Evolutionary conservation across 2,329 filamentous ascomycete species (phyloP).

Genomic region (Ploettnerulaceae sp.): DNA sequence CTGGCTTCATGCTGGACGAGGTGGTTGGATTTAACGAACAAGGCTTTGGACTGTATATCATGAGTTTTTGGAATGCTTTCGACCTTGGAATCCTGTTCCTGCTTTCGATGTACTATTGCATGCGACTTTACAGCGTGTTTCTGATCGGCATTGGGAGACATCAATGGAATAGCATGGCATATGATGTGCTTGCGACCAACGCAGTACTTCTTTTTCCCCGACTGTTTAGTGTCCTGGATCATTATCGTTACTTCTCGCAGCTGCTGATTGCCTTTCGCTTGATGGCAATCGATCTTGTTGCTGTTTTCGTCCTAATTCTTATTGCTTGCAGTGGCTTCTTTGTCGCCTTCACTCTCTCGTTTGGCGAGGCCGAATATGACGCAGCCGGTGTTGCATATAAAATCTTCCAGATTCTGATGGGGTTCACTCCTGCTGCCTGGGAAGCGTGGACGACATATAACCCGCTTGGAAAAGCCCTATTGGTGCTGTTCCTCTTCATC

Average conservation of each 20-base stretch:
- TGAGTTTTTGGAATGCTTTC: constrained; percentile 97
- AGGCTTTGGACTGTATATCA: constrained; percentile 91
- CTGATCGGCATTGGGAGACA: constrained; percentile 65
- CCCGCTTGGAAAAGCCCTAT: constrained; percentile 66
- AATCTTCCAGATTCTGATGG: constrained; percentile 92
- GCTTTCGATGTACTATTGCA: constrained; percentile 82
- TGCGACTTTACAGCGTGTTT: constrained; percentile 83
- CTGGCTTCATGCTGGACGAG: constrained; percentile 94
- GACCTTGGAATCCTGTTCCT: constrained; percentile 84
- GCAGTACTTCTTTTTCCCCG: constrained; percentile 86
- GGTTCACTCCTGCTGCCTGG: constrained; percentile 93
- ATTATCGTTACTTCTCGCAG: constrained; percentile 95
- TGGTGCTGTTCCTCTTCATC: constrained; percentile 84
- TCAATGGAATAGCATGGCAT: constrained; percentile 76
- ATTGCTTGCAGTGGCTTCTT: constrained; percentile 94
- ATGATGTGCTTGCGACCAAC: constrained; percentile 89
- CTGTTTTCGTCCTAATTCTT: constrained; percentile 76
- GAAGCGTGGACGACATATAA: constrained; percentile 75
- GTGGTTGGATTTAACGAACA: constrained; percentile 95
- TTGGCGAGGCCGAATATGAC: constrained; percentile 62
- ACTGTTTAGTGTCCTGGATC: constrained; percentile 87
- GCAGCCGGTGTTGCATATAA: constrained; percentile 77
- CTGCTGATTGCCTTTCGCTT: constrained; percentile 88
- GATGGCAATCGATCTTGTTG: constrained; percentile 86
- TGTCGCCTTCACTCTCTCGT: constrained; percentile 85